Conservation (phyloP, 352 stramenopile species). For the Thalassiosira oceanica region DNA sequence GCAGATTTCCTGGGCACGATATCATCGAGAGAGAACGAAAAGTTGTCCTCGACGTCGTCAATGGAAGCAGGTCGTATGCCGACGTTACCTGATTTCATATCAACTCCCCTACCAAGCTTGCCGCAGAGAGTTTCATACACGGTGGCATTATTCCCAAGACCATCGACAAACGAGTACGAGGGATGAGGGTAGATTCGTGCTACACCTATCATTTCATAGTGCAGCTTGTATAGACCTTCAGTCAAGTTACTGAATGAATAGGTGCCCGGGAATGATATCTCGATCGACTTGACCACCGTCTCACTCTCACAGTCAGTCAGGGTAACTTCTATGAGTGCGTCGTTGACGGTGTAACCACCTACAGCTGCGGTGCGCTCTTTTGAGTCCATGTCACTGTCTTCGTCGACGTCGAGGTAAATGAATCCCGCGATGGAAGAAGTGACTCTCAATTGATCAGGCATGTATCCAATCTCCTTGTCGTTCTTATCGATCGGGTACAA, state of each 20-base stretch:
- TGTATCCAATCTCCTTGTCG: no score
- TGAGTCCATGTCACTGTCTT: constrained; percentile 23
- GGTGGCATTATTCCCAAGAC: constrained; percentile 1
- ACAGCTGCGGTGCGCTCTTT: constrained; percentile 26
- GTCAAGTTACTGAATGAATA: constrained; percentile 36
- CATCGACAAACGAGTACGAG: constrained; percentile 26
- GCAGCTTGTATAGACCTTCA: constrained; percentile 38
- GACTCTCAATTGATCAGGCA: no score
- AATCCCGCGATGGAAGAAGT: constrained; percentile 31
- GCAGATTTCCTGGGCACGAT: not conserved
- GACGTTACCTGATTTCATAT: constrained; percentile 25
- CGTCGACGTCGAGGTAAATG: constrained; percentile 37
- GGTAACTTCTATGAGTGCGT: constrained; percentile 32
- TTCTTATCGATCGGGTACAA: constrained; percentile 15
- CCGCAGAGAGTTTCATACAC: constrained; percentile 35
- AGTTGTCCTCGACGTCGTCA: not conserved
- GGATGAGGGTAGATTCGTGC: not conserved
- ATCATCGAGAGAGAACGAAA: not conserved
- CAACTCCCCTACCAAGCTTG: constrained; percentile 30
- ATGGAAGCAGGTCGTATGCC: not conserved
- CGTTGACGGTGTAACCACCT: constrained; percentile 27
- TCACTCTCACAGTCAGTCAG: constrained; percentile 29
- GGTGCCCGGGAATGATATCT: constrained; percentile 26
- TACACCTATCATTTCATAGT: constrained; percentile 40
- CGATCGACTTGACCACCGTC: not conserved